phyloP scores from a whole-genome alignment of 305 asterid genomes.

The Fraxinus nigra region DNA sequence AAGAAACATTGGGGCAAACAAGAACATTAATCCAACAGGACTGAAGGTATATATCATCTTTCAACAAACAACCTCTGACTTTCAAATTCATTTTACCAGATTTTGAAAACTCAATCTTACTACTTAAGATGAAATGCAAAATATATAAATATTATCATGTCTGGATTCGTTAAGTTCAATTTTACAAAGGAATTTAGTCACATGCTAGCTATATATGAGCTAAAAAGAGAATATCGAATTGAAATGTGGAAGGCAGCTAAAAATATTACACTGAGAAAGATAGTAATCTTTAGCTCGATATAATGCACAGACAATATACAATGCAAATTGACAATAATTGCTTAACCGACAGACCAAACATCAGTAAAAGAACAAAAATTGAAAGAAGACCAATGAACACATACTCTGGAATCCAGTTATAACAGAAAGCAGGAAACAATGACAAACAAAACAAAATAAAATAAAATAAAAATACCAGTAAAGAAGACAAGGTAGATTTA shows the following conservation, averaged over 20 bases:
- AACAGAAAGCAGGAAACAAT: neutral
- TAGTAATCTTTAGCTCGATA: too few relatives aligned
- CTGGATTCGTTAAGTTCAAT: neutral
- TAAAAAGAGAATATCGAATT: neutral
- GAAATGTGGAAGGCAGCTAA: neutral
- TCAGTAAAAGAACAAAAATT: neutral
- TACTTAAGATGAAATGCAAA: neutral
- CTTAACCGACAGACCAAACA: neutral
- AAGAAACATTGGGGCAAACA: neutral
- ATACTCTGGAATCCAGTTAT: neutral
- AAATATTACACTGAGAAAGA: neutral
- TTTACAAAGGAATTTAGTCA: neutral
- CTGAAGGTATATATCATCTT: neutral
- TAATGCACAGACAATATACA: neutral
- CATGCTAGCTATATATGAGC: slow-evolving; percentile 2
- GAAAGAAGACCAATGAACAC: neutral
- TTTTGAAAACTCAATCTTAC: neutral
- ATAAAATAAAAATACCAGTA: slow-evolving; percentile 54
- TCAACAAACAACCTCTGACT: neutral
- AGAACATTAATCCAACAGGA: neutral
- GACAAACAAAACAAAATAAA: neutral
- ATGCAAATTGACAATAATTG: neutral
- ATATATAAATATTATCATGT: neutral
- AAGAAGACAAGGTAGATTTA: slow-evolving; percentile 89
- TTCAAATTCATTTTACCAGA: neutral